A percentile compares a stretch with the other conserved stretches of the same genome.
Conservation (phyloP, 2,329 filamentous ascomycete species). For the Trichoderma breve region DNA sequence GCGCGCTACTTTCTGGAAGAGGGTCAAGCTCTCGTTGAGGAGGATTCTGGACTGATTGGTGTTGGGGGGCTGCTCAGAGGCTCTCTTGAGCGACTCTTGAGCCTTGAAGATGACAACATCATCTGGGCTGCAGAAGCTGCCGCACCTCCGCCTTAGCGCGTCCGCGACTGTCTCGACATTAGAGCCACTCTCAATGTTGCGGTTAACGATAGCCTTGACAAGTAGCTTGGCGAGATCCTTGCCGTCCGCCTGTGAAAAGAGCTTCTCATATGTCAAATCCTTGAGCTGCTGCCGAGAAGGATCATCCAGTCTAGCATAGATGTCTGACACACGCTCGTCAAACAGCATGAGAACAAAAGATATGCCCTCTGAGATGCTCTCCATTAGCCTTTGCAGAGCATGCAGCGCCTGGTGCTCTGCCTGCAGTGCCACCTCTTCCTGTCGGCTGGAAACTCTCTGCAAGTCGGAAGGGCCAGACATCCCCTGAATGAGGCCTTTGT, state of each 20-base stretch:
- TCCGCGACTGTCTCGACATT: conserved; percentile 98
- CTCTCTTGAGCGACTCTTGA: conserved; percentile 88
- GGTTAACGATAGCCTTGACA: conserved; percentile 96
- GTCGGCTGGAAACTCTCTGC: conserved; percentile 72
- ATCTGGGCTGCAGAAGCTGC: conserved; percentile 95
- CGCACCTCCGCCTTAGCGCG: conserved; percentile 85
- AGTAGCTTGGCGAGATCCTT: conserved; percentile 90
- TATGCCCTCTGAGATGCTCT: conserved; percentile 91
- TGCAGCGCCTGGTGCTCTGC: conserved; percentile 92
- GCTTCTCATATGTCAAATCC: conserved; percentile 78
- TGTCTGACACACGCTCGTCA: conserved; percentile 88
- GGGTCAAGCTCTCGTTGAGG: conserved; percentile 80
- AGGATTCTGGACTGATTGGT: conserved; percentile 74
- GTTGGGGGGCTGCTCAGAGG: conserved; percentile 73
- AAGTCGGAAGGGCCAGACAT: conserved; percentile 86
- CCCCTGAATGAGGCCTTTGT: conserved; percentile 88
- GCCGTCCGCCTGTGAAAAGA: conserved; percentile 77
- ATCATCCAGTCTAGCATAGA: conserved; percentile 73
- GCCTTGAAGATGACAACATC: conserved; percentile 99
- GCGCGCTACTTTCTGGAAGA: conserved; percentile 86
- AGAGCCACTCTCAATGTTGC: conserved; percentile 93
- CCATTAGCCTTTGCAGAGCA: conserved; percentile 79
- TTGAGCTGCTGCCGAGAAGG: conserved; percentile 66
- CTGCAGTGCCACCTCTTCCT: conserved; percentile 89
- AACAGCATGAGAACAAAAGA: conserved; percentile 95